Percentiles rank a stretch among this genome's conserved stretches.
Conservation (phyloP, 2,329 filamentous ascomycete genomes). For the Pochonia chlamydosporia region DNA sequence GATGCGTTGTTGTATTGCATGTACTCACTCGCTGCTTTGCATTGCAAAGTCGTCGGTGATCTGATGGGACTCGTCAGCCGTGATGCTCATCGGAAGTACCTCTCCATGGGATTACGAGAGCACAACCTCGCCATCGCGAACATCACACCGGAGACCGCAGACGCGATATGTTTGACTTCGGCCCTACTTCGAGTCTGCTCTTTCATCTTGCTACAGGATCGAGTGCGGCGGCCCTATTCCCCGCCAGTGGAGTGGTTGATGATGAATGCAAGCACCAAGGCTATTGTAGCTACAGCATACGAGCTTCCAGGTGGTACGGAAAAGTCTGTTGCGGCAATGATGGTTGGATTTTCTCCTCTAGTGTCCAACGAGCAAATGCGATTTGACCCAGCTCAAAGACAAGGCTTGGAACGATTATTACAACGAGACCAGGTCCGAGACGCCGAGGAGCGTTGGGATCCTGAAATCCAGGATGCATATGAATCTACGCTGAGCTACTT, state of each 20-base stretch:
- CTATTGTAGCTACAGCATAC: constrained; percentile 7
- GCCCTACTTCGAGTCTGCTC: constrained; percentile 11
- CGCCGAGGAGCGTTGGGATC: constrained; percentile 13
- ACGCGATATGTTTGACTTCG: constrained; percentile 12
- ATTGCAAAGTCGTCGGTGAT: constrained; percentile 5
- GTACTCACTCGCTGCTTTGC: constrained; percentile 13
- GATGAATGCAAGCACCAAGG: constrained; percentile 12
- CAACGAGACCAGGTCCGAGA: constrained; percentile 4
- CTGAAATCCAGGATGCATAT: constrained; percentile 13
- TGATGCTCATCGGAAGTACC: constrained; percentile 12
- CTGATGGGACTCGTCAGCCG: constrained; percentile 6
- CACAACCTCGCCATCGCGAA: constrained; percentile 10
- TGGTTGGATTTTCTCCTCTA: constrained; percentile 10
- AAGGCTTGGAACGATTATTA: constrained; percentile 10
- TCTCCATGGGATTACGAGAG: constrained; percentile 13
- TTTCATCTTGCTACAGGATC: constrained; percentile 13
- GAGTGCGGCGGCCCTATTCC: constrained; percentile 9
- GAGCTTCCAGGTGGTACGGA: constrained; percentile 5
- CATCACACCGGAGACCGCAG: constrained; percentile 7
- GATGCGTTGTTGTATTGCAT: constrained; percentile 14
- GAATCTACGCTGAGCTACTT: constrained; percentile 14
- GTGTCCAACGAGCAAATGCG: constrained; percentile 8
- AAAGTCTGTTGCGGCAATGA: constrained; percentile 4
- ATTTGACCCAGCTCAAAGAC: constrained; percentile 7
- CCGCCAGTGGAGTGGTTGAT: constrained; percentile 15